Conservation (phyloP, 352 stramenopile species). For the Pythium guiyangense region DNA sequence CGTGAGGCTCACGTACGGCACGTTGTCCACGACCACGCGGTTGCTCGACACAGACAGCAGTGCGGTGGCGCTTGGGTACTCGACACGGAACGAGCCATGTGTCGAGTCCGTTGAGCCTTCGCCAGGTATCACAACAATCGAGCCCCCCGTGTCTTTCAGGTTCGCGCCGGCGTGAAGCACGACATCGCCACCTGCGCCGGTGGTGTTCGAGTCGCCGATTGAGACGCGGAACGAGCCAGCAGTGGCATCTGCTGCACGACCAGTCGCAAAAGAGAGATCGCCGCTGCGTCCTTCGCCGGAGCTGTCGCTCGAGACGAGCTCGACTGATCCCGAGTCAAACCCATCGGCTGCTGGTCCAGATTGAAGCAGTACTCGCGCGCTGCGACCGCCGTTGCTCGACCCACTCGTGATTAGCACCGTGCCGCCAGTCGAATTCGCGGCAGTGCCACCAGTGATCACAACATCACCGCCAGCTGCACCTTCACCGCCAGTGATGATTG, state of each 20-base stretch:
- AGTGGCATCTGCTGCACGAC: conserved; percentile 15
- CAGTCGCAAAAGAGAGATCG: conserved; percentile 30
- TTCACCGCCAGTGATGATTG: conserved; percentile 23
- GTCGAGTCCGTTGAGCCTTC: conserved; percentile 16
- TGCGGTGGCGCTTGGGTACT: conserved; percentile 21
- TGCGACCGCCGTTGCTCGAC: conserved; percentile 11
- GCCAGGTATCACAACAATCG: conserved; percentile 36
- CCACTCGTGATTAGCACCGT: conserved; percentile 20
- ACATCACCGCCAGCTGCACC: conserved; percentile 23
- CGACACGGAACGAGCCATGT: conserved; percentile 35
- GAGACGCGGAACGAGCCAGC: conserved; percentile 37
- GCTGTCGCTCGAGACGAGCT: conserved; percentile 21
- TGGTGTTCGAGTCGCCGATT: conserved; percentile 23
- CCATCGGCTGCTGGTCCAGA: conserved; percentile 19
- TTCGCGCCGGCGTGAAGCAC: conserved; percentile 33
- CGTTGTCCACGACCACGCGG: conserved; percentile 28
- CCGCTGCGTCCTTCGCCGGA: conserved; percentile 31
- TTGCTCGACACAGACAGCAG: conserved; percentile 30
- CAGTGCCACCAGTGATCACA: conserved; percentile 17
- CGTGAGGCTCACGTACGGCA: conserved; percentile 24
- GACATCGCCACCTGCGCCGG: conserved; percentile 23
- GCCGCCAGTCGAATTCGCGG: conserved; percentile 15
- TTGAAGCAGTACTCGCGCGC: conserved; percentile 16
- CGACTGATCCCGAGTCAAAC: conserved; percentile 24
- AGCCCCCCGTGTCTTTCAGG: conserved; percentile 25